Percentiles rank a stretch among this genome's conserved stretches.
Conservation (phyloP, 148 eudicot genomes). For the Chenopodium berlandieri region DNA sequence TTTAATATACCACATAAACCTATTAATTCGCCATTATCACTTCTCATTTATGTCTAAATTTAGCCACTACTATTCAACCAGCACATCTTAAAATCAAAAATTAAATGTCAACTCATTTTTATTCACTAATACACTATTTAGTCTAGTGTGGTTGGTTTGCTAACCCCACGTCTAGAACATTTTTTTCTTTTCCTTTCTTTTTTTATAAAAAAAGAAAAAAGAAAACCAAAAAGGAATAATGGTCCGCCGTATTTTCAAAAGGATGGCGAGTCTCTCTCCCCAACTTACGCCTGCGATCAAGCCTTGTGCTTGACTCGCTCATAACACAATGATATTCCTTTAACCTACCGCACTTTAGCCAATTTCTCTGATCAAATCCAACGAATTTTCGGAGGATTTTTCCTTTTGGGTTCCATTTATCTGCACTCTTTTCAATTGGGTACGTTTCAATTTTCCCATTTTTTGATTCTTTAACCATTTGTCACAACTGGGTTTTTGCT, state of each 20-base stretch:
- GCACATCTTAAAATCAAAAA: too few relatives aligned
- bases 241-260: constrained; percentile 19
- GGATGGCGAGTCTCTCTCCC: constrained; percentile 21
- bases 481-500: constrained; percentile 1
- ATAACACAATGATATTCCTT: too few relatives aligned
- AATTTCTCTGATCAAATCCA: neutral
- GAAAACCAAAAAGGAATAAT: neutral
- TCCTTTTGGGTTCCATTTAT: neutral
- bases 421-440: constrained; percentile 20
- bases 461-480: neutral
- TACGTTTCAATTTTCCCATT: constrained; percentile 21
- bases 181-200: too few relatives aligned
- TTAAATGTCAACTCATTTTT: too few relatives aligned
- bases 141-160: neutral
- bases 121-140: too few relatives aligned
- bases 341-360: neutral
- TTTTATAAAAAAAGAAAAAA: neutral
- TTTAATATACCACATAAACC: too few relatives aligned
- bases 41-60: too few relatives aligned
- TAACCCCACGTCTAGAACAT: neutral
- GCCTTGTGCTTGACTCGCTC: constrained; percentile 16
- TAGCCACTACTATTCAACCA: too few relatives aligned
- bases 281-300: constrained; percentile 18
- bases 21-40: too few relatives aligned
- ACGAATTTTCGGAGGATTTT: neutral